Base-by-base conservation (phyloP, 768 basidiomycete species). In the Russula sp. region DNA sequence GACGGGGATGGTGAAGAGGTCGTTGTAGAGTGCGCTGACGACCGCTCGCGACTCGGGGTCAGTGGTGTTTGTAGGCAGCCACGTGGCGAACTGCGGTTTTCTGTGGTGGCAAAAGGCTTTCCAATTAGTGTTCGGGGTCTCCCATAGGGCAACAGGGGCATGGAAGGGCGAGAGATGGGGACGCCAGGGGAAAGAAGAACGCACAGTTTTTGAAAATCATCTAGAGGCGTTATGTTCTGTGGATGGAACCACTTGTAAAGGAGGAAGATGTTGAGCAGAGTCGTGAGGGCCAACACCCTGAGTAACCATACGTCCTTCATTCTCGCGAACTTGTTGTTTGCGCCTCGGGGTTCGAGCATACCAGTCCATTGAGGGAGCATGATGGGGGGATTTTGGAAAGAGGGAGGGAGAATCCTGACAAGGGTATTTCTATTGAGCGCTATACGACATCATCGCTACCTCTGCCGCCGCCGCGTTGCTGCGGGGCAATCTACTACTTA, bases 11-110 rank as follows among this genome's bases (percentile, higher is more conserved):
- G 73, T 71, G 65, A 69, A 76, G 30, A 70, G 34, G 63, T 76
- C 74, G 16, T 71, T 73, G 62, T 75, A 76, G 30, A 76, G 71
- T 44, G 71, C 61, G 2, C 72, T 72, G 24, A 75, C 74, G 57
- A 75, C 67, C 2, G 72, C 75, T 50, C 71, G 71, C 5, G 65
- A 67, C 18, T 50, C 22, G 8, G 24, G 48, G 51, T 64, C 28
- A 8, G 63, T n/a, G 1, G 53, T 24, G 9, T 34, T 42, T 7
- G 53, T 8, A 18, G 63, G 38, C 5, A 22, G 2, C 63, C 52
- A 60, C 9, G 53, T 14, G 14, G 58, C 49, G 16, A 65, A 51
- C 28, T 61, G 53, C 6, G 64, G 54, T 22, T 65, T 61, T 42
- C 59, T 65, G 53, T n/a, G 36, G 36, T n/a, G 32, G 44, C 13